These are phyloP conservation scores for Begonia masoniana DNA, from an alignment of 306 rosid genomes.

Conservation along the genomic window DNA sequence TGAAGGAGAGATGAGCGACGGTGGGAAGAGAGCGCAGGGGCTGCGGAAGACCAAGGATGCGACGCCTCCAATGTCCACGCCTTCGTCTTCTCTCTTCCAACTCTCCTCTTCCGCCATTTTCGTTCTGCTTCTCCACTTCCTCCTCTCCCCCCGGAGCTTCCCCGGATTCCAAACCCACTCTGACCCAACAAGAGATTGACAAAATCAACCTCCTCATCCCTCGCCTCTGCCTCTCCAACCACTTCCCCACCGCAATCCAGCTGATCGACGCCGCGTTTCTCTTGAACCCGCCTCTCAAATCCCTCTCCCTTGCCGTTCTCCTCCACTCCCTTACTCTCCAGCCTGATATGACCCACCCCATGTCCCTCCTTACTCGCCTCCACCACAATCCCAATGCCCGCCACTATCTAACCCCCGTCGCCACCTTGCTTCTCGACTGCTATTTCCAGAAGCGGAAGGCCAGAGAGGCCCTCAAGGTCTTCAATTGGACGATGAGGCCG, in stretches of 20 bases:
- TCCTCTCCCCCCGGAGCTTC: conserved; percentile 12
- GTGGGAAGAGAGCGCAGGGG: too few species aligned
- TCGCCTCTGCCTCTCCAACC: conserved; percentile 40
- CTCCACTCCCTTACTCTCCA: conserved; percentile 36
- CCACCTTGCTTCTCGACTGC: conserved; percentile 27
- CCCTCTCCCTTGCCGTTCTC: conserved; percentile 32
- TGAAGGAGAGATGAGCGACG: too few species aligned
- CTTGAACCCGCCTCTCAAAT: conserved; percentile 30
- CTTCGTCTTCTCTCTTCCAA: not conserved
- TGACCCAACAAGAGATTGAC: conserved; percentile 25
- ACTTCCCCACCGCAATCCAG: conserved; percentile 34
- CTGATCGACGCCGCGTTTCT: conserved; percentile 37
- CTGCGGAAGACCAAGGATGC: too few species aligned
- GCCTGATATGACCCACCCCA: conserved; percentile 30
- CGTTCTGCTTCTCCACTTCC: conserved; percentile 29
- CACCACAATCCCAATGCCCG: conserved; percentile 24
- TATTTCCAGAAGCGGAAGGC: conserved; percentile 15
- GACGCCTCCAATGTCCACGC: not conserved
- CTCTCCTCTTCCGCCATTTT: not conserved
- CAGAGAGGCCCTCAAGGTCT: conserved; percentile 39
- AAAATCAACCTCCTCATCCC: conserved; percentile 45
- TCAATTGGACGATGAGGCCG: conserved; percentile 41
- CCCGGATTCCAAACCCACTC: not conserved
- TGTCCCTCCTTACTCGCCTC: conserved; percentile 56
- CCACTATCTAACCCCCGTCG: conserved; percentile 21